Evolutionary conservation across 306 rosid species (phyloP).

Genomic region (Mimosa pudica): DNA sequence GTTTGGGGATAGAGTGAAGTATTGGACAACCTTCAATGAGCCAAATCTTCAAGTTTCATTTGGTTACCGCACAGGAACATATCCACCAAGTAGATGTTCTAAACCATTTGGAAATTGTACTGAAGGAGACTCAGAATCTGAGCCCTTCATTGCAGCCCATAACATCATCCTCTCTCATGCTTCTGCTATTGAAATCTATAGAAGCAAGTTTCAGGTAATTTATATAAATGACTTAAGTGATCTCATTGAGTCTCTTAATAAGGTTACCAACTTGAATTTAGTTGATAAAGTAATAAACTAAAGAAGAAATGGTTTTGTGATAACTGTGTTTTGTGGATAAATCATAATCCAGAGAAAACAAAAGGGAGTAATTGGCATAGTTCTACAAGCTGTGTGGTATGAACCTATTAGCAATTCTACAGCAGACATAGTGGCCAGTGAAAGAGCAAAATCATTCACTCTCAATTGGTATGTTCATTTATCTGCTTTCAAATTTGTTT

Average conservation of each 20-base stretch:
- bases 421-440: slow-evolving; percentile 53
- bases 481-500: neutral
- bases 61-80: slow-evolving; percentile 38
- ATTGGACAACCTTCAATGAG: slow-evolving; percentile 62
- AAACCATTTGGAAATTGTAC: slow-evolving; percentile 55
- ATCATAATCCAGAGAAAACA: slow-evolving; percentile 46
- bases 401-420: slow-evolving; percentile 58
- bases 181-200: slow-evolving; percentile 52
- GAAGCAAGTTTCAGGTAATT: slow-evolving; percentile 61
- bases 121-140: slow-evolving; percentile 59
- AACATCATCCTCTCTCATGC: slow-evolving; percentile 68
- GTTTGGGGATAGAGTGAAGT: slow-evolving; percentile 59
- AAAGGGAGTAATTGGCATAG: slow-evolving; percentile 51
- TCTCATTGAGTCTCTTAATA: neutral
- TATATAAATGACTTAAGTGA: neutral
- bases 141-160: slow-evolving; percentile 68
- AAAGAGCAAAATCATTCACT: slow-evolving; percentile 58
- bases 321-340: neutral
- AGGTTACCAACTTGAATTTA: neutral
- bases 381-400: slow-evolving; percentile 41
- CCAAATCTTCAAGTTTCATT: slow-evolving; percentile 41
- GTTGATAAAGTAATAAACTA: too few species aligned
- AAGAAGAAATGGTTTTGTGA: neutral
- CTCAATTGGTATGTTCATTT: slow-evolving; percentile 44
- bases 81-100: slow-evolving; percentile 46